Percentiles rank a stretch among this genome's conserved stretches.
phyloP scores from a whole-genome alignment of 1,139 yeast species.

The Magnusiomyces suaveolens region DNA sequence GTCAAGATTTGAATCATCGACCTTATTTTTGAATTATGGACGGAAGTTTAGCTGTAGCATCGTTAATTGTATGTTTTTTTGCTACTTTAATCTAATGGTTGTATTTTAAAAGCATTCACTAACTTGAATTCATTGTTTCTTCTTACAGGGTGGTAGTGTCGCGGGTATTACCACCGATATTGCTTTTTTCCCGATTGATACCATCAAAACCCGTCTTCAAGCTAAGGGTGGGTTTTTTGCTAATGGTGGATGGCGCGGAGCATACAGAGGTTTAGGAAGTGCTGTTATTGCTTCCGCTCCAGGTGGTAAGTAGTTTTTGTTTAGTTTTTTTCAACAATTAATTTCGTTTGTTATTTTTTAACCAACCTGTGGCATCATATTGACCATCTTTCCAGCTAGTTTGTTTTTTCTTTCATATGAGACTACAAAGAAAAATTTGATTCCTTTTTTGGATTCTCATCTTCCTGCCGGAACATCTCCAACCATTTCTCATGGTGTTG shows the following conservation, averaged over 20 bases:
- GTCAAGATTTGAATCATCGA: no score
- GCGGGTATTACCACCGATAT: conserved; percentile 95
- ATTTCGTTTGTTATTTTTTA: not conserved
- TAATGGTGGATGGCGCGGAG: conserved; percentile 89
- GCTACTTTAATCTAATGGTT: not conserved
- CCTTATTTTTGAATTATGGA: conserved; percentile 15
- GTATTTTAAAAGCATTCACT: not conserved
- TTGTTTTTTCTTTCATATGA: conserved; percentile 87
- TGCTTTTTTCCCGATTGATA: conserved; percentile 92
- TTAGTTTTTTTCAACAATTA: not conserved
- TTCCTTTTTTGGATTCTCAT: conserved; percentile 31
- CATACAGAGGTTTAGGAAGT: conserved; percentile 85
- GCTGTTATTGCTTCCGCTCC: conserved; percentile 96
- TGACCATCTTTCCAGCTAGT: conserved; percentile 47
- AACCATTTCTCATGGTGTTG: conserved; percentile 29
- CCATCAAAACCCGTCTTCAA: conserved; percentile 84
- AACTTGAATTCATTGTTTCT: no score
- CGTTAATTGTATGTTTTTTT: conserved; percentile 24
- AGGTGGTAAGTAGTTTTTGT: conserved; percentile 26
- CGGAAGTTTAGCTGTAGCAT: conserved; percentile 24
- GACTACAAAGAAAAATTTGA: conserved; percentile 49
- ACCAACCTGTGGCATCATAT: not conserved
- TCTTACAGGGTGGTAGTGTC: conserved; percentile 74
- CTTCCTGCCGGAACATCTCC: not conserved
- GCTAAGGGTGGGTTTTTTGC: conserved; percentile 89